These are phyloP conservation scores for Paxillus ammoniavirescens DNA, from an alignment of 768 basidiomycete species.

Conservation along the genomic window DNA sequence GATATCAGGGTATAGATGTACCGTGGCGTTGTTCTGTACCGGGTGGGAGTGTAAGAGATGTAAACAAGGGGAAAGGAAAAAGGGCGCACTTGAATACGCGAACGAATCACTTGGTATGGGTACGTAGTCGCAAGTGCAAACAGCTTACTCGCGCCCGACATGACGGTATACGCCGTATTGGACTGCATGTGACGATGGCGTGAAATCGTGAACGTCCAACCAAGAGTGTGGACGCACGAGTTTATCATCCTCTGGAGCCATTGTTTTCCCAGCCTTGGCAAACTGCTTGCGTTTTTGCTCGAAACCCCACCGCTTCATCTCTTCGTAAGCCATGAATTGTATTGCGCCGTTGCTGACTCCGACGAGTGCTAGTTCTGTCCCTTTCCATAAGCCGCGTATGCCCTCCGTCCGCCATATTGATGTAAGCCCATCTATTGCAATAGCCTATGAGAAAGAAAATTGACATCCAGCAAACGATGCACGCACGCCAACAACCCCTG, in stretches of 20 bases:
- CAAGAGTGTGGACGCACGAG: conserved; percentile 53
- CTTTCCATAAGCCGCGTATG: conserved; percentile 75
- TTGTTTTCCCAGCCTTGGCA: conserved; percentile 57
- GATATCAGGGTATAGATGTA: conserved; percentile 78
- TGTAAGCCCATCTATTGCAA: conserved; percentile 60
- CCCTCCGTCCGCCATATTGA: conserved; percentile 77
- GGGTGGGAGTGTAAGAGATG: background rate
- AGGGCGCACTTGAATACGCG: conserved; percentile 78
- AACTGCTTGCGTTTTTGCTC: conserved; percentile 69
- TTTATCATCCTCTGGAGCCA: conserved; percentile 77
- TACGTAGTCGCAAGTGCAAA: conserved; percentile 84
- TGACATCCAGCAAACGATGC: background rate
- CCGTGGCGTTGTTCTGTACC: conserved; percentile 61
- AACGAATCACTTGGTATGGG: conserved; percentile 96
- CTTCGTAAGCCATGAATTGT: conserved; percentile 95
- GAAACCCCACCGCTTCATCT: conserved; percentile 90
- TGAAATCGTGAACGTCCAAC: background rate
- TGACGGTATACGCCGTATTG: conserved; percentile 85
- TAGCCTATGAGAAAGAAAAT: background rate
- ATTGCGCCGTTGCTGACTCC: conserved; percentile 94
- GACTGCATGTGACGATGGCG: conserved; percentile 48
- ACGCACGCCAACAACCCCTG: conserved; percentile 69
- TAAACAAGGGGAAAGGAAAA: background rate
- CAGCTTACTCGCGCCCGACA: conserved; percentile 90
- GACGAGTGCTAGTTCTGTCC: conserved; percentile 83